Evolutionary conservation across 345 rosid species (phyloP).

Genomic region (Eucalyptus curtisii): DNA sequence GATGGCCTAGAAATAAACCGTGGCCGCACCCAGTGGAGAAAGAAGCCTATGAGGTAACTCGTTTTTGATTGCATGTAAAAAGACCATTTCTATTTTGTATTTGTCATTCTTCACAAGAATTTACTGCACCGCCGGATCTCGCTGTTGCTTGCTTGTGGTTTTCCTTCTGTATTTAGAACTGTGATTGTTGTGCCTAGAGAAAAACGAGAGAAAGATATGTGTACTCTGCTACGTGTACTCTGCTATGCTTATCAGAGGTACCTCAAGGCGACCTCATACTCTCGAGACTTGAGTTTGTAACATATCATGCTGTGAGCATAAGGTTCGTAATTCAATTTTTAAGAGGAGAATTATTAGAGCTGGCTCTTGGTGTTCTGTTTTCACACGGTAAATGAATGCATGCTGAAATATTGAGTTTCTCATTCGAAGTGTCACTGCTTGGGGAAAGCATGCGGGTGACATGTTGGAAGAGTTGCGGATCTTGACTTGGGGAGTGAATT

Average conservation of each 20-base stretch:
- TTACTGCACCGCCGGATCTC: background rate
- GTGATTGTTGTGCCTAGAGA: background rate
- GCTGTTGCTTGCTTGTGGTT: background rate
- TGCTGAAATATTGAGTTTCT: background rate
- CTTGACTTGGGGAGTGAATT: background rate
- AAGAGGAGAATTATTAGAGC: background rate
- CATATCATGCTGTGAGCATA: background rate
- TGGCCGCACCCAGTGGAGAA: slow-evolving; percentile 79
- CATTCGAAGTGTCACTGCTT: background rate
- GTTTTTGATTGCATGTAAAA: background rate
- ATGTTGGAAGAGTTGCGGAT: background rate
- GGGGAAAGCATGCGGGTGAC: background rate
- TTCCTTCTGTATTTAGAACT: background rate
- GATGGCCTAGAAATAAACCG: slow-evolving; percentile 78
- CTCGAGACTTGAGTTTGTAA: background rate
- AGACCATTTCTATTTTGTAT: background rate
- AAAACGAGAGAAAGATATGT: background rate
- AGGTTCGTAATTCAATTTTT: background rate
- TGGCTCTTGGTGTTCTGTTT: too few relatives aligned
- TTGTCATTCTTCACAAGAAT: background rate
- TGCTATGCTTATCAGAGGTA: background rate
- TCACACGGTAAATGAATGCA: background rate
- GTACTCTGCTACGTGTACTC: background rate
- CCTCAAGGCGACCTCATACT: background rate
- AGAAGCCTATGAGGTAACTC: slow-evolving; percentile 35